Base-by-base conservation (phyloP, 2,329 filamentous ascomycete species). In the Hymenoscyphus linearis region DNA sequence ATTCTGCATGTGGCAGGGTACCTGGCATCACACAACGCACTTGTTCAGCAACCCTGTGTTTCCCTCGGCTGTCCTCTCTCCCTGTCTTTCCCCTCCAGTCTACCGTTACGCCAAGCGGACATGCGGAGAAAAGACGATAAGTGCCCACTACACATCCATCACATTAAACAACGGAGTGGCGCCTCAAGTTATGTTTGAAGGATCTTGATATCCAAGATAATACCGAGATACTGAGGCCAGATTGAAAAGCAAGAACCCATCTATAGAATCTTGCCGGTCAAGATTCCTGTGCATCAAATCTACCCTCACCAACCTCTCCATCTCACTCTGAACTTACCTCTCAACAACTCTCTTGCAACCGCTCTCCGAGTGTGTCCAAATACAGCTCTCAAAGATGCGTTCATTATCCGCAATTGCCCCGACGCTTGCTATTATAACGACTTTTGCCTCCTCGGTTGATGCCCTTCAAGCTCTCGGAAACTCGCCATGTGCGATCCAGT, bases 401-500 rank as follows among this genome's bases (percentile, higher is more conserved):
- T 18, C 44, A 13, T 53, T 63, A 13, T 65, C 66, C 35, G 6
- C 55, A 12, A n/a, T 60, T 6, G 31, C 61, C 26, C 50, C 64
- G 25, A 40, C 60, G n/a, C 65, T 71, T 37, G 59, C 64, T 53
- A 62, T 70, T 34, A 47, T 68, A 36, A 64, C 65, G 12, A 58
- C 63, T 13, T 67, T 67, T 27, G 50, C 60, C n/a, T 53, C 64
- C 14, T 52, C 65, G 4, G 61, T 52, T 47, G 59, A 22, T 44
- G 70, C 69, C 22, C 57, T 72, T 26, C 58, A 67, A 52, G 65
- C 68, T 26, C 52, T 69, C 1, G 25, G 62, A 7, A 27, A 60
- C 26, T 71, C 71, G 18, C 68, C 68, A 57, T 72, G 71, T 60
- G 69, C 71, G 2, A 25, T 62, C 2, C 65, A 67, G 25, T 72